Base-by-base conservation (phyloP, 225 moss, liverwort and hornwort genomes). In the Thuidium tamariscinum region DNA sequence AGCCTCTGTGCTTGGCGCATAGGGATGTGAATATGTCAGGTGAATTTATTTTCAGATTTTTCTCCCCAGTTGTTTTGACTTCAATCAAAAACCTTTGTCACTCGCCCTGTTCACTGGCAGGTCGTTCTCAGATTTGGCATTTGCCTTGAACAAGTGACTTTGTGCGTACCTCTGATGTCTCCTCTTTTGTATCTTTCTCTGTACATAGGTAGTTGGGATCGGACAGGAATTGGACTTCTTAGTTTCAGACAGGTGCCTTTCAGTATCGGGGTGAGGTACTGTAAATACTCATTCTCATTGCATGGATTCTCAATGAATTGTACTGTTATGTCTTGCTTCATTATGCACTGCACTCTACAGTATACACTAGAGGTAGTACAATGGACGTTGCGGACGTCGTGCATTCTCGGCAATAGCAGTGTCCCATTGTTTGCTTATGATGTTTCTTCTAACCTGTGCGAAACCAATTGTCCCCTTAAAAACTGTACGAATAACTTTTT, bases 11-110 rank as follows among this genome's bases (percentile, higher is more conserved):
- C 90, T 73, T 87, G 93, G 88, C 41, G 13, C 87, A 8, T 86
- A 91, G 86, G 85, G 81, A 85, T 90, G 90, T 93, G 90, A 90
- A 89, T 90, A 93, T 82, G 84, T 86, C 80, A 89, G 90, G 89
- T 91, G 87, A 87, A 85, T 89, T 90, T 84, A 67, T 81, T 89
- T 90, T 81, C 90, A 86, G 77, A 77, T 81, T 86, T 86, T 77
- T 87, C 69, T 84, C 77, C 57, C 66, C 55, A 72, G 81, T 84
- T 79, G 79, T 86, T 84, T n/a, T 44, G 73, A 78, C 73, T 84
- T 74, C 66, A 16, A n/a, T 80, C 60, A 78, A 74, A 88, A 51
- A 76, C 81, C 62, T 76, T 80, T 83, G 74, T 83, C 75, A 67
- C 44, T 82, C 21, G 79, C 71, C 63, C 64, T 83, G 62, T n/a